phyloP scores from a whole-genome alignment of 257 asterid genomes.

The Scutellaria baicalensis region DNA sequence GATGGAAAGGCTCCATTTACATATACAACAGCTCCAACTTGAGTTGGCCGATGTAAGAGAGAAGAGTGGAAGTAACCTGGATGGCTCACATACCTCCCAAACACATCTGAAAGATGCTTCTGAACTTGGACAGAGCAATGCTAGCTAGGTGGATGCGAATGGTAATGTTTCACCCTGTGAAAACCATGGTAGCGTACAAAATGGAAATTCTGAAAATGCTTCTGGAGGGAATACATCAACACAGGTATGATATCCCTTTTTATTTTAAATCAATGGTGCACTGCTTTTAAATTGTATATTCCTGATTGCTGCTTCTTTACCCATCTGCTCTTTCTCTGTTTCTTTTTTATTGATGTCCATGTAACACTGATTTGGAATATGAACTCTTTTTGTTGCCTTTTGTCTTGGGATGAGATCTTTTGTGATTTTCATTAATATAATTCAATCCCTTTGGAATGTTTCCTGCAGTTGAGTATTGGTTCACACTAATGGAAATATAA shows the following conservation, averaged over 20 bases:
- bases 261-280: not conserved
- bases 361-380: not conserved
- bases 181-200: slow-evolving; percentile 33
- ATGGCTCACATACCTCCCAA: slow-evolving; percentile 40
- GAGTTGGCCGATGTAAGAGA: slow-evolving; percentile 67
- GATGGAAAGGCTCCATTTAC: slow-evolving; percentile 75
- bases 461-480: no score
- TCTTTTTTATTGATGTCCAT: not conserved
- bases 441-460: no score
- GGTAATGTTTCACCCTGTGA: slow-evolving; percentile 36
- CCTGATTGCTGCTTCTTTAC: not conserved
- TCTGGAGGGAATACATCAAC: slow-evolving; percentile 43
- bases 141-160: slow-evolving; percentile 38
- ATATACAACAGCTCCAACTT: slow-evolving; percentile 70
- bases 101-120: slow-evolving; percentile 44
- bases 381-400: not conserved
- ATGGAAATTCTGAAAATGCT: slow-evolving; percentile 42
- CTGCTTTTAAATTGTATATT: not conserved
- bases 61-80: slow-evolving; percentile 51
- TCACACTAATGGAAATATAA: no score
- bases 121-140: slow-evolving; percentile 47
- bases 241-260: slow-evolving; percentile 40
- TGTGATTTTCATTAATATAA: not conserved
- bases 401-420: slow-evolving; percentile 6
- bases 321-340: not conserved